Evolutionary conservation across 805 yeast genomes (phyloP), one percentile per base, ranked within the genome.

Genomic region (Hanseniaspora hatyaiensis): DNA sequence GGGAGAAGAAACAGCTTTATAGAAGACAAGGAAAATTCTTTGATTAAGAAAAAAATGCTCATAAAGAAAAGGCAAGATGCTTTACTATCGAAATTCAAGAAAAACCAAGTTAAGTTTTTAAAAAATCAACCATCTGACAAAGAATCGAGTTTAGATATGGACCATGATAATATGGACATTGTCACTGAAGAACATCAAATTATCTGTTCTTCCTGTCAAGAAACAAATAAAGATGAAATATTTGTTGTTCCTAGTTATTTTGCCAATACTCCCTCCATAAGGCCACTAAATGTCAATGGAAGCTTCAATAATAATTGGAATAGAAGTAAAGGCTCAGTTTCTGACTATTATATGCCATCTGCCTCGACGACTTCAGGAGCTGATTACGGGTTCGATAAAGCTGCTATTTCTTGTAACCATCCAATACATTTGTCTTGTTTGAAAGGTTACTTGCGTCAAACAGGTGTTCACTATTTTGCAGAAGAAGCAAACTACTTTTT

Each of bases 321-420:
- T n/a, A n/a, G n/a, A n/a, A n/a, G n/a, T n/a, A n/a, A n/a, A n/a
- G n/a, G n/a, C n/a, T n/a, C n/a, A n/a, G n/a, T n/a, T n/a, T n/a
- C n/a, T n/a, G n/a, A n/a, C n/a, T 23, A 16, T 33, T 45, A 45
- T 19, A 30, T 45, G 8, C 38, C 49, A 6, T 37, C 40, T 6
- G 41, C 49, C 5, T 38, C 49, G 2, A 45, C 37, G 2, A 6
- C 19, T 37, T 22, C 40, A 19, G 42, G 38, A 22, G 26, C 18
- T 31, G 42, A 45, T 16, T 24, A 39, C 18, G 52, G 49, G 16
- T 48, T 51, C n/a, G 53, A 58, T 34, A 58, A 57, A 49, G 65
- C 82, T 0, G 69, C 83, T 12, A 78, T 77, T 49, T 85, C 95
- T 31, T 92, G 99, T 66, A 94, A 95, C 15, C 99, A 92, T 63